Percentiles rank a stretch among this genome's conserved stretches.
phyloP scores from a whole-genome alignment of 176 grass and related monocot genomes.

The Musa troglodytarum region DNA sequence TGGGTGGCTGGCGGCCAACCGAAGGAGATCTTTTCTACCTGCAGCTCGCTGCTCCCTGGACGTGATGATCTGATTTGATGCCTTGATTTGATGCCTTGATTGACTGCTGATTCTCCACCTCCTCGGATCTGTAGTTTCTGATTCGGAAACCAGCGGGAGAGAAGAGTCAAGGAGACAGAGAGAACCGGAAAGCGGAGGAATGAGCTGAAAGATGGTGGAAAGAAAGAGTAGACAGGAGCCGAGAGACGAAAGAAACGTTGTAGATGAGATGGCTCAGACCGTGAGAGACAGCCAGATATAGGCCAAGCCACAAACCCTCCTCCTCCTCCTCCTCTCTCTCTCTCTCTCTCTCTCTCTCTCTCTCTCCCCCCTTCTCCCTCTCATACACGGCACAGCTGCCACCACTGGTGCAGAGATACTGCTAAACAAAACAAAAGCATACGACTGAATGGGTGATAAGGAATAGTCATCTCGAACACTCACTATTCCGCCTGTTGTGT shows the following conservation, averaged over 20 bases:
- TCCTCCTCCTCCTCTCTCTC: neutral
- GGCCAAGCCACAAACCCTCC: slow-evolving; percentile 5
- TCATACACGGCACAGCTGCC: neutral
- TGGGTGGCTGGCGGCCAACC: slow-evolving; percentile 24
- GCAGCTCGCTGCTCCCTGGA: slow-evolving; percentile 6
- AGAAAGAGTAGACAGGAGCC: slow-evolving; percentile 4
- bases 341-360: neutral
- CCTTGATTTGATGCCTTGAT: slow-evolving; percentile 91
- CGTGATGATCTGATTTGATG: slow-evolving; percentile 41
- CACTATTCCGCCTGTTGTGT: neutral
- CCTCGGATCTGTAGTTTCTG: slow-evolving; percentile 81
- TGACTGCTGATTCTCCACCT: slow-evolving; percentile 57
- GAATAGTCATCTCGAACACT: neutral
- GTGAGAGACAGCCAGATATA: slow-evolving; percentile 17
- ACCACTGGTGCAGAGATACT: slow-evolving; percentile 1
- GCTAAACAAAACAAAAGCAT: neutral
- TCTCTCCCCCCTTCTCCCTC: neutral
- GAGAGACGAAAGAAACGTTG: neutral
- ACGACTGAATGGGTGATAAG: neutral
- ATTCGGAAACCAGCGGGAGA: slow-evolving; percentile 36
- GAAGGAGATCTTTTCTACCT: neutral
- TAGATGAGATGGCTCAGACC: slow-evolving; percentile 7
- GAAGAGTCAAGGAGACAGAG: too few relatives aligned
- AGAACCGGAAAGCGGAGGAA: neutral
- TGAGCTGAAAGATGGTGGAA: slow-evolving; percentile 9